A percentile compares a stretch with the other conserved stretches of the same genome.
Conservation (phyloP, 1,284 basidiomycete genomes). For the Anthracocystis panici-leucophaei region DNA sequence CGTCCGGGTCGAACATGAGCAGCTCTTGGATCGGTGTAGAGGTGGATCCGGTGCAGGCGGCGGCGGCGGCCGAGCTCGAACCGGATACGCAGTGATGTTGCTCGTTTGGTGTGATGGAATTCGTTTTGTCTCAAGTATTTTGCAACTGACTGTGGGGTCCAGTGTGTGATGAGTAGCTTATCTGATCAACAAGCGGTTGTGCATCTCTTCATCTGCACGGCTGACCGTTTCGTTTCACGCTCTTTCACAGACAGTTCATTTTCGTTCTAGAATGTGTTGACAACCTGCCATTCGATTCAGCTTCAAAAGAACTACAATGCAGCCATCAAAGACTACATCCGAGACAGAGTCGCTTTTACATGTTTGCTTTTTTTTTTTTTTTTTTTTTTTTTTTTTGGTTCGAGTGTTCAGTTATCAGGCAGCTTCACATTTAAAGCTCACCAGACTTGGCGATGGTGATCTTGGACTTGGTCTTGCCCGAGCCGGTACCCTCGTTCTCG, state of each 20-base stretch:
- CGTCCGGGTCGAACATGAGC: slow-evolving; percentile 32
- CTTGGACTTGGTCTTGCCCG: slow-evolving; percentile 61
- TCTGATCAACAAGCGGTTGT: not conserved
- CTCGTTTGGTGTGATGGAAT: not conserved
- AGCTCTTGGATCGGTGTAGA: slow-evolving; percentile 51
- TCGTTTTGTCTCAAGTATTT: not conserved
- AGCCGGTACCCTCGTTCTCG: slow-evolving; percentile 60
- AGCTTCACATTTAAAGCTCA: slow-evolving; percentile 49
- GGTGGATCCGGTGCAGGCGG: slow-evolving; percentile 13
- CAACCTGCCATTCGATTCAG: slow-evolving; percentile 4
- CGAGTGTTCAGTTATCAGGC: not conserved
- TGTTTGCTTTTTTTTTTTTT: not conserved
- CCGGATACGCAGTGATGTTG: slow-evolving; percentile 9
- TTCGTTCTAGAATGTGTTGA: not conserved
- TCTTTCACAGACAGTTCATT: not conserved
- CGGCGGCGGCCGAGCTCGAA: slow-evolving; percentile 37
- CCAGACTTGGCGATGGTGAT: slow-evolving; percentile 68
- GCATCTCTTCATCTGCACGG: not conserved
- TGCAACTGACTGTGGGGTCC: not conserved
- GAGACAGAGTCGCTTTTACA: not conserved
- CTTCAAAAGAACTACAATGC: not conserved
- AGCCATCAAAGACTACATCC: not conserved
- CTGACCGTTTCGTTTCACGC: too few relatives aligned
- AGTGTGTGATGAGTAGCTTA: not conserved
- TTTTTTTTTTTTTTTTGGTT: not conserved